Conservation (phyloP, 345 rosid species). For the Limnanthes douglasii region DNA sequence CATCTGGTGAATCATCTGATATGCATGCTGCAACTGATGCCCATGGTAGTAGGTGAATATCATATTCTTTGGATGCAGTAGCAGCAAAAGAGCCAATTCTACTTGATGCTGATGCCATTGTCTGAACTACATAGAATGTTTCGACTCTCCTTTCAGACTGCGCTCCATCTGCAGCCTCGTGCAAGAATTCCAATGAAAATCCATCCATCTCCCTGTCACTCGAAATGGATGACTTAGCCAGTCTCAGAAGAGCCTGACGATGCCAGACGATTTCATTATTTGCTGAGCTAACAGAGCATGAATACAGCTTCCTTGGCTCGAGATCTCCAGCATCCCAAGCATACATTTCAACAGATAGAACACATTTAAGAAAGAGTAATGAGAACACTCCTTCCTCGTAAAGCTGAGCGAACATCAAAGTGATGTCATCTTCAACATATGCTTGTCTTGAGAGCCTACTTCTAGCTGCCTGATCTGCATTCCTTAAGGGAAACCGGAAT, state of each 20-base stretch:
- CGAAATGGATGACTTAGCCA: conserved; percentile 33
- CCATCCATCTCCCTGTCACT: conserved; percentile 44
- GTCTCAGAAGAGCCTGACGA: conserved; percentile 54
- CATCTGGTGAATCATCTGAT: conserved; percentile 47
- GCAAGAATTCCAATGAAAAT: conserved; percentile 53
- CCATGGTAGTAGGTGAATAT: conserved; percentile 88
- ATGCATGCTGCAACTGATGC: conserved; percentile 90
- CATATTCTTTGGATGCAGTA: conserved; percentile 81
- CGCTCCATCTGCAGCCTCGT: conserved; percentile 31
- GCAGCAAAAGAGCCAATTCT: conserved; percentile 68
- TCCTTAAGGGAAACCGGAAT: conserved; percentile 88
- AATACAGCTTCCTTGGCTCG: conserved; percentile 61
- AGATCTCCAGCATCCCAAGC: conserved; percentile 55
- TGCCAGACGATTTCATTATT: conserved; percentile 47
- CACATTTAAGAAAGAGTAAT: conserved; percentile 67
- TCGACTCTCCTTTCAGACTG: conserved; percentile 37
- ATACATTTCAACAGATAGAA: conserved; percentile 62
- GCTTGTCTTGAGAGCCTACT: conserved; percentile 93
- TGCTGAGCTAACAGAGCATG: conserved; percentile 31
- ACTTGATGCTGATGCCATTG: conserved; percentile 67
- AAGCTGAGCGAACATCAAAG: conserved; percentile 60
- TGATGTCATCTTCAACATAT: conserved; percentile 39
- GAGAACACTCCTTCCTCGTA: conserved; percentile 71
- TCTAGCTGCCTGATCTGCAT: conserved; percentile 46
- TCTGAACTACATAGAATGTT: conserved; percentile 64